A percentile compares a stretch with the other conserved stretches of the same genome.
Evolutionary conservation across 345 rosid species (phyloP).

Genomic region (Fremontodendron californicum): DNA sequence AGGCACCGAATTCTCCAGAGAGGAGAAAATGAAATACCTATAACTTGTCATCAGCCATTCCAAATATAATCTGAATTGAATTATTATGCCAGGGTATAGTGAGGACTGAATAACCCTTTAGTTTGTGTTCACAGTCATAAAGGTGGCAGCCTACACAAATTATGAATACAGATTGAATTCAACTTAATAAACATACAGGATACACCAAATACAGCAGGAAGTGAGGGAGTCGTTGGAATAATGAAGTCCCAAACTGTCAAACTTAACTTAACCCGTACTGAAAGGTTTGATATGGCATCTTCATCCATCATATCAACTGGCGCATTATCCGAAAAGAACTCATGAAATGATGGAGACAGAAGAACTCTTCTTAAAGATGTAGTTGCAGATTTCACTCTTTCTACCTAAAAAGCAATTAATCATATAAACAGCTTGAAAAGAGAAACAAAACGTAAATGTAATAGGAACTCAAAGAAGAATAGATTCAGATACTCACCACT

Average conservation of each 20-base stretch:
- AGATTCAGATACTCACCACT: slow-evolving; percentile 46
- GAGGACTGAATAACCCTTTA: not conserved
- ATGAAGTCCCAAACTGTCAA: slow-evolving; percentile 93
- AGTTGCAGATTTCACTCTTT: slow-evolving; percentile 60
- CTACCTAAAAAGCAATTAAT: slow-evolving; percentile 9
- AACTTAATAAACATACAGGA: slow-evolving; percentile 32
- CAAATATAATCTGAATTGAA: not conserved
- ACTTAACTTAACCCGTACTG: slow-evolving; percentile 69
- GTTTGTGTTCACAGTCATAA: not conserved
- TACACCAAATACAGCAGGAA: slow-evolving; percentile 97
- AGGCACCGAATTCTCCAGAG: slow-evolving; percentile 4
- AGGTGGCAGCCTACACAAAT: not conserved
- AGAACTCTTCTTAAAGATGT: slow-evolving; percentile 77
- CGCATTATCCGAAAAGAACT: slow-evolving; percentile 75
- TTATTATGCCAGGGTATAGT: not conserved
- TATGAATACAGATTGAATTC: not conserved
- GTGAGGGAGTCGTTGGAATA: slow-evolving; percentile 88
- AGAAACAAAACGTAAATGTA: not conserved
- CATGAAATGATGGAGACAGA: slow-evolving; percentile 80
- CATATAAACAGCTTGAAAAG: slow-evolving; percentile 28
- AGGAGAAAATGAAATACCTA: not conserved
- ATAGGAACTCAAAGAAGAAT: not conserved
- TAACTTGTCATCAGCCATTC: not conserved
- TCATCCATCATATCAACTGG: slow-evolving; percentile 86
- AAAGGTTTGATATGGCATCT: slow-evolving; percentile 80